Conservation (phyloP, 352 stramenopile species). For the Globisporangium nagaii region DNA sequence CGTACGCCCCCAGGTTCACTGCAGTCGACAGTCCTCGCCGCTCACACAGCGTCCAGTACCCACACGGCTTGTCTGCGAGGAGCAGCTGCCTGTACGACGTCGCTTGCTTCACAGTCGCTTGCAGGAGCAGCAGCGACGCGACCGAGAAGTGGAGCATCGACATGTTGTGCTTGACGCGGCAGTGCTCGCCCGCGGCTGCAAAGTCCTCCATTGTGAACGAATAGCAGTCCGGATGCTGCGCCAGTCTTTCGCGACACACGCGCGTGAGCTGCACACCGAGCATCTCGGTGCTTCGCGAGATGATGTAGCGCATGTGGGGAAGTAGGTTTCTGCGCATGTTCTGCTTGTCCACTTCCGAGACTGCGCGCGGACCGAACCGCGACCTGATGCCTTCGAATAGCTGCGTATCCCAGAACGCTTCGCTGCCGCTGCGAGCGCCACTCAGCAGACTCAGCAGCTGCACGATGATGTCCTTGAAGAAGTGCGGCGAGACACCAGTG, state of each 20-base stretch:
- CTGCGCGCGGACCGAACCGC: slow-evolving; percentile 57
- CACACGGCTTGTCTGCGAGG: slow-evolving; percentile 47
- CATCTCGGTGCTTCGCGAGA: slow-evolving; percentile 46
- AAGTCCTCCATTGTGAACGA: slow-evolving; percentile 80
- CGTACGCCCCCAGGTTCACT: slow-evolving; percentile 61
- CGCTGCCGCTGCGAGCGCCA: slow-evolving; percentile 46
- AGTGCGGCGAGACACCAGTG: slow-evolving; percentile 33
- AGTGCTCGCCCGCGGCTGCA: slow-evolving; percentile 17
- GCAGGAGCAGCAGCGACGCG: slow-evolving; percentile 74
- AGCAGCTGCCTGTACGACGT: slow-evolving; percentile 81
- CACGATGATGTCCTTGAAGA: slow-evolving; percentile 46
- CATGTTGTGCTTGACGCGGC: slow-evolving; percentile 81
- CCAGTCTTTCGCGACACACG: slow-evolving; percentile 36
- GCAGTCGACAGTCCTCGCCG: slow-evolving; percentile 62
- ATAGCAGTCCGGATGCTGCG: slow-evolving; percentile 54
- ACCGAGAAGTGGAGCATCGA: slow-evolving; percentile 84
- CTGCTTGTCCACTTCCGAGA: slow-evolving; percentile 74
- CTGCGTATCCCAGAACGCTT: slow-evolving; percentile 66
- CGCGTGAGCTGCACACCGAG: slow-evolving; percentile 44
- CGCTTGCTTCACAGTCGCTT: slow-evolving; percentile 69
- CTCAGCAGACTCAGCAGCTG: slow-evolving; percentile 67
- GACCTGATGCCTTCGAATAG: slow-evolving; percentile 69
- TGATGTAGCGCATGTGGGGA: slow-evolving; percentile 40
- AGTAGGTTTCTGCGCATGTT: slow-evolving; percentile 63
- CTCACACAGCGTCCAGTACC: slow-evolving; percentile 88